These are phyloP conservation scores for Fusarium circinatum DNA, from an alignment of 2,329 filamentous ascomycete genomes.

Conservation along the genomic window DNA sequence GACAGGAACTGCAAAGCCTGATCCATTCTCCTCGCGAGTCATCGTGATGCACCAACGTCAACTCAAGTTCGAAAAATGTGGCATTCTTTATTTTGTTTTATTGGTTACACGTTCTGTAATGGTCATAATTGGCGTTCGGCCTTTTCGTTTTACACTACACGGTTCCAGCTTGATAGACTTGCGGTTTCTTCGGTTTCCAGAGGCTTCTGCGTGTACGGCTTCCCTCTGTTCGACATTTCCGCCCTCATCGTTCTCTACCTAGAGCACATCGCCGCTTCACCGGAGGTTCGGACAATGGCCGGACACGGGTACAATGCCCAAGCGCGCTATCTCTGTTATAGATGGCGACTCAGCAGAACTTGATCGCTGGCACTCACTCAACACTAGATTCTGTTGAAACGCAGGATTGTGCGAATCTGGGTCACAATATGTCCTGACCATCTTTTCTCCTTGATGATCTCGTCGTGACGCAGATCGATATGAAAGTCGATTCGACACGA, in stretches of 20 bases:
- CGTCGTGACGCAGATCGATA: constrained; percentile 1
- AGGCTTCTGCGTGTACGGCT: constrained; percentile 7
- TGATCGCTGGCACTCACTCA: constrained; percentile 18
- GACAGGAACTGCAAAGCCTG: constrained; percentile 7
- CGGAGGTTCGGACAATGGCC: not conserved
- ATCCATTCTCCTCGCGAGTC: not conserved
- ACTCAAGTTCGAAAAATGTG: constrained; percentile 7
- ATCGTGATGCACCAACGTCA: not conserved
- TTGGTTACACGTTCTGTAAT: constrained; percentile 51
- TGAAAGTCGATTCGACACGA: not conserved
- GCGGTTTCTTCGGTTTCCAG: constrained; percentile 35
- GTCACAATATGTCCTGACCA: constrained; percentile 9
- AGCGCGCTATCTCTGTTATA: constrained; percentile 18
- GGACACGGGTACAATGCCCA: not conserved
- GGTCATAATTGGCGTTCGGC: constrained; percentile 46
- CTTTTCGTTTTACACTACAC: constrained; percentile 41
- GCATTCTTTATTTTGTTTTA: constrained; percentile 30
- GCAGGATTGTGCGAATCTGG: constrained; percentile 6
- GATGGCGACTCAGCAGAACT: constrained; percentile 14
- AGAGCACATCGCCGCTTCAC: not conserved
- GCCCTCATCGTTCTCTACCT: not conserved
- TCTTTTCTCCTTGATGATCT: constrained; percentile 14
- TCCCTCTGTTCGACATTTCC: not conserved
- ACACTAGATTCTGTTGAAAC: constrained; percentile 30
- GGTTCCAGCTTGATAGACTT: constrained; percentile 43